Evolutionary conservation across 2,329 filamentous ascomycete species (phyloP).

Genomic region (Pseudogymnoascus sp.): DNA sequence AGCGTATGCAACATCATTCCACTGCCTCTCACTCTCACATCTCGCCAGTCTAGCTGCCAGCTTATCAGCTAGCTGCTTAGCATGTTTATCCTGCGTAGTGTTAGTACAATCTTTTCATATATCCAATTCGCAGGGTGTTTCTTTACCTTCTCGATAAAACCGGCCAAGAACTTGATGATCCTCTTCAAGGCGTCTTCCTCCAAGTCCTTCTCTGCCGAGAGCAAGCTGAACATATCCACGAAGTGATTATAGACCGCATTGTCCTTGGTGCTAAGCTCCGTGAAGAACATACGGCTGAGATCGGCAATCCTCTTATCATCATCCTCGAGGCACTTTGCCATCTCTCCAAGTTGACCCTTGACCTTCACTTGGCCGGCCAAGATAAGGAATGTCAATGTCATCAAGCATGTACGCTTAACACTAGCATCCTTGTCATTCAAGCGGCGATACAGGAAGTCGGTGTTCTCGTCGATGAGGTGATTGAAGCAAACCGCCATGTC

Average conservation of each 20-base stretch:
- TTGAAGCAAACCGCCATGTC: slow-evolving; percentile 99
- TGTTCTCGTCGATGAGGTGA: slow-evolving; percentile 97
- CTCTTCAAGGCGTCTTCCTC: slow-evolving; percentile 78
- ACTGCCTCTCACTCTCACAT: slow-evolving; percentile 89
- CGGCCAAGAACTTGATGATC: slow-evolving; percentile 86
- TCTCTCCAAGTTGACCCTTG: slow-evolving; percentile 95
- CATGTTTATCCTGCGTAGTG: slow-evolving; percentile 75
- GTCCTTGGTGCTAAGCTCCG: slow-evolving; percentile 92
- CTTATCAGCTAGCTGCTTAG: slow-evolving; percentile 87
- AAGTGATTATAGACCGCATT: slow-evolving; percentile 99
- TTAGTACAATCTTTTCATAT: slow-evolving; percentile 12
- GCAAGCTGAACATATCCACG: slow-evolving; percentile 94
- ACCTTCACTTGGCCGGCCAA: slow-evolving; percentile 97
- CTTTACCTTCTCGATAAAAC: slow-evolving; percentile 90
- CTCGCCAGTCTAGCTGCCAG: slow-evolving; percentile 75
- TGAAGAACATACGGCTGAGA: slow-evolving; percentile 96
- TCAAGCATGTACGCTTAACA: slow-evolving; percentile 94
- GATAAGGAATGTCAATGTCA: slow-evolving; percentile 97
- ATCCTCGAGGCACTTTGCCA: slow-evolving; percentile 98
- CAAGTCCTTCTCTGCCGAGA: slow-evolving; percentile 72
- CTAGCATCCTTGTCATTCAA: slow-evolving; percentile 81
- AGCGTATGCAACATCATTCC: slow-evolving; percentile 95
- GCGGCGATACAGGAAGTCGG: slow-evolving; percentile 90
- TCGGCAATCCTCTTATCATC: slow-evolving; percentile 91
- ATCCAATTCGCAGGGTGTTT: background rate